Conservation (phyloP, 139 green algal genomes). For the Tetraselmis chui region DNA sequence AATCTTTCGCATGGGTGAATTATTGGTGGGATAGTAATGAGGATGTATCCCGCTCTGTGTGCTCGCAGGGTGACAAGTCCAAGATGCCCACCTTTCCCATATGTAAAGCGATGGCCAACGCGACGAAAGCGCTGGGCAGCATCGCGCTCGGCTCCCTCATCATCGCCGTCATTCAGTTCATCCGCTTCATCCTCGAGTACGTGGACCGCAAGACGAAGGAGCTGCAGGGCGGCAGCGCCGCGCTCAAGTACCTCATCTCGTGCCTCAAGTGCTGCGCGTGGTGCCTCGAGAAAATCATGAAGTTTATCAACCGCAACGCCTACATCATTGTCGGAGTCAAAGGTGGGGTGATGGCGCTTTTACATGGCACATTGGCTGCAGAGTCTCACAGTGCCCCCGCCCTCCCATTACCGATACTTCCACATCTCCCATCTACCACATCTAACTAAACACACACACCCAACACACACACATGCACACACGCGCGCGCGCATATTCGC, state of each 20-base stretch:
- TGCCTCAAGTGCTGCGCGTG: conserved; percentile 66
- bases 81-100: conserved; percentile 48
- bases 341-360: too few species aligned
- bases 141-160: conserved; percentile 72
- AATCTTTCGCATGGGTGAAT: too few species aligned
- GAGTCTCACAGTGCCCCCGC: too few species aligned
- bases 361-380: too few species aligned
- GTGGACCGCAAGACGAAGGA: conserved; percentile 62
- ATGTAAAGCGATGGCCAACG: conserved; percentile 38
- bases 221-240: conserved; percentile 24
- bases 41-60: too few species aligned
- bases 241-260: conserved; percentile 53
- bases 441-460: too few species aligned
- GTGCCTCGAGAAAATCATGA: conserved; percentile 75
- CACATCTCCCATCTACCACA: too few species aligned
- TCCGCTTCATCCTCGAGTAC: conserved; percentile 65
- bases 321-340: conserved; percentile 79
- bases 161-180: conserved; percentile 72
- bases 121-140: conserved; percentile 46
- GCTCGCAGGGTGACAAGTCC: conserved; percentile 33
- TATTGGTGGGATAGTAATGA: too few species aligned
- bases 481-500: too few species aligned
- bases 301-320: conserved; percentile 84
- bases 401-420: too few species aligned
- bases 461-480: too few species aligned